phyloP scores from a whole-genome alignment of 805 yeast genomes.

The Saccharomycopsis oosterbeekiorum region DNA sequence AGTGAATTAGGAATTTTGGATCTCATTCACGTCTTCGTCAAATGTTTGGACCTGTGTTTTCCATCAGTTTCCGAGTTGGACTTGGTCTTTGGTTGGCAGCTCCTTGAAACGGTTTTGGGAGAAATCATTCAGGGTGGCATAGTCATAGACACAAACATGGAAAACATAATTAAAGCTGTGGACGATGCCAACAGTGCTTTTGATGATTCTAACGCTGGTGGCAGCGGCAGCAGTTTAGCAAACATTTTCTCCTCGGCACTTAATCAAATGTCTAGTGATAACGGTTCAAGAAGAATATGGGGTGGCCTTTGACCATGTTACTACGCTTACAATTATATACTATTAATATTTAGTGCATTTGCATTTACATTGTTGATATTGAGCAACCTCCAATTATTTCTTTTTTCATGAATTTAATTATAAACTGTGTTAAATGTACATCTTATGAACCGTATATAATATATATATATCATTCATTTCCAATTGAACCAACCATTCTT shows the following conservation, averaged over 20 bases:
- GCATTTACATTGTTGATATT: no score
- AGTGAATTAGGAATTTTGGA: constrained; percentile 90
- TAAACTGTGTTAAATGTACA: no score
- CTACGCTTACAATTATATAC: not conserved
- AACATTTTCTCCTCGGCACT: constrained; percentile 27
- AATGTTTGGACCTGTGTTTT: constrained; percentile 86
- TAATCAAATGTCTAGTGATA: constrained; percentile 18
- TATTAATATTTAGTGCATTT: no score
- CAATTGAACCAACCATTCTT: constrained; percentile 26
- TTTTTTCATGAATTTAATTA: no score
- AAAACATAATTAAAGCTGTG: constrained; percentile 68
- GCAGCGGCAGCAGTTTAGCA: constrained; percentile 22
- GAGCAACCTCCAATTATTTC: no score
- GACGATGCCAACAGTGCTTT: constrained; percentile 50
- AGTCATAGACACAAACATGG: constrained; percentile 89
- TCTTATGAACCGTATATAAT: no score
- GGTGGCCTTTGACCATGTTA: constrained; percentile 18
- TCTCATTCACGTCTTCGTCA: constrained; percentile 93
- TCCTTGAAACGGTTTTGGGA: constrained; percentile 77
- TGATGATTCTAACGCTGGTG: constrained; percentile 11
- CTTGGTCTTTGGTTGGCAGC: constrained; percentile 98
- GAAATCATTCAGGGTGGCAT: constrained; percentile 96
- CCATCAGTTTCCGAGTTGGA: constrained; percentile 92
- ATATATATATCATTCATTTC: not conserved
- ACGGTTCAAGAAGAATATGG: constrained; percentile 25